Conservation (phyloP, 208 protist species). For the Angomonas desouzai region DNA sequence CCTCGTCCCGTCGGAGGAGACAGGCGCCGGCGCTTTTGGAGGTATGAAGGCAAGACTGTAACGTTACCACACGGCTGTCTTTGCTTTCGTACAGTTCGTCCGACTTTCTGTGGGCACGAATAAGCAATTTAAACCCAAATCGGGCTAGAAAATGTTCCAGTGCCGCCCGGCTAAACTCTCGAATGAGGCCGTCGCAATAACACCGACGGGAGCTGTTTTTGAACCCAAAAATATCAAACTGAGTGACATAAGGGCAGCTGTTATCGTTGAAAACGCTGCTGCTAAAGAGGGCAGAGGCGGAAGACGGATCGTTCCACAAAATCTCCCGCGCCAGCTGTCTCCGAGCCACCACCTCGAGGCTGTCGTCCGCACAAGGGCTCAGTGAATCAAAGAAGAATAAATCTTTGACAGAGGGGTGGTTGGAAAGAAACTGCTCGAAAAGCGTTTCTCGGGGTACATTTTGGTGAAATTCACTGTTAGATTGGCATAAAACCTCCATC, state of each 20-base stretch:
- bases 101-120: constrained; percentile 45
- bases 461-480: not conserved
- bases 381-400: constrained; percentile 26
- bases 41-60: constrained; percentile 36
- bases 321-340: constrained; percentile 68
- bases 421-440: constrained; percentile 24
- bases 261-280: not conserved
- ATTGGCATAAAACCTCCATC: not conserved
- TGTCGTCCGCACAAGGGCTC: constrained; percentile 16
- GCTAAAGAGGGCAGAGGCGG: not conserved
- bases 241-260: not conserved
- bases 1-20: constrained; percentile 18
- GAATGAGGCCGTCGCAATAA: constrained; percentile 27
- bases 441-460: constrained; percentile 23
- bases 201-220: constrained; percentile 25
- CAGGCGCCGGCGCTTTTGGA: constrained; percentile 41
- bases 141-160: constrained; percentile 48
- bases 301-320: constrained; percentile 54
- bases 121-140: constrained; percentile 47
- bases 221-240: constrained; percentile 33
- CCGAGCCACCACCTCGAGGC: constrained; percentile 12
- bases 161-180: constrained; percentile 41
- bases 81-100: not conserved
- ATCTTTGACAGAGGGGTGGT: not conserved
- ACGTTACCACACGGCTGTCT: constrained; percentile 24